A percentile compares a stretch with the other conserved stretches of the same genome.
Evolutionary conservation across 768 basidiomycete genomes (phyloP).

Genomic region (Podaxis mareebaensis): DNA sequence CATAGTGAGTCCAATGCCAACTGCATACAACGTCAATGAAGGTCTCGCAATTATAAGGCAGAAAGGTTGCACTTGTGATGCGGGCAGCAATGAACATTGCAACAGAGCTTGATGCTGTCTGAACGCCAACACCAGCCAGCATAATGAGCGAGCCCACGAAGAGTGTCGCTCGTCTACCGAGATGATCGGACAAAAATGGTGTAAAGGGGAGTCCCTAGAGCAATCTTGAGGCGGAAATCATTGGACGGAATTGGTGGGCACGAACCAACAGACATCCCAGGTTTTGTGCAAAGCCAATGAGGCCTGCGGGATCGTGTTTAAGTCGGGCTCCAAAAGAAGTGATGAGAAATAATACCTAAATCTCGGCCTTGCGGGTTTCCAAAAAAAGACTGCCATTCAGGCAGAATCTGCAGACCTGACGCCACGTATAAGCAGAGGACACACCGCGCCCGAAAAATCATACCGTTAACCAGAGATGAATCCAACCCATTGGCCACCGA

Average conservation of each 20-base stretch:
- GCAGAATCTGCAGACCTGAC: slow-evolving; percentile 66
- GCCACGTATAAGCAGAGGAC: background rate
- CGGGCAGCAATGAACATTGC: slow-evolving; percentile 59
- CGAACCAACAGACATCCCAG: slow-evolving; percentile 54
- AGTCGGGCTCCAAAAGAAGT: background rate
- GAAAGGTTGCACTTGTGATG: slow-evolving; percentile 42
- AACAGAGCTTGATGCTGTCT: slow-evolving; percentile 47
- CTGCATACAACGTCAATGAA: slow-evolving; percentile 31
- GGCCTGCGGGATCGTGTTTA: slow-evolving; percentile 34
- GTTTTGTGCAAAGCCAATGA: slow-evolving; percentile 67
- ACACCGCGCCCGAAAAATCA: background rate
- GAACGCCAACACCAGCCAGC: slow-evolving; percentile 62
- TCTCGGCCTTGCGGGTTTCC: slow-evolving; percentile 48
- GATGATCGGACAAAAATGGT: slow-evolving; percentile 57
- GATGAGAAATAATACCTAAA: slow-evolving; percentile 37
- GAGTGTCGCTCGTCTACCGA: slow-evolving; percentile 62
- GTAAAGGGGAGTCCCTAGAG: slow-evolving; percentile 59
- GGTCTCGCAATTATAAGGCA: background rate
- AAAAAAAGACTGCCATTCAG: slow-evolving; percentile 62
- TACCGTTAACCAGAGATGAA: slow-evolving; percentile 63
- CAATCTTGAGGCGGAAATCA: background rate
- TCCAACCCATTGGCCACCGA: slow-evolving; percentile 68
- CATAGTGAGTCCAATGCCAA: slow-evolving; percentile 64
- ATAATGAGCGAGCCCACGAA: slow-evolving; percentile 64
- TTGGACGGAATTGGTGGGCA: slow-evolving; percentile 6